Percentiles rank a stretch among this genome's conserved stretches.
Evolutionary conservation across 2,329 filamentous ascomycete species (phyloP).

Genomic region (Diplodia seriata): DNA sequence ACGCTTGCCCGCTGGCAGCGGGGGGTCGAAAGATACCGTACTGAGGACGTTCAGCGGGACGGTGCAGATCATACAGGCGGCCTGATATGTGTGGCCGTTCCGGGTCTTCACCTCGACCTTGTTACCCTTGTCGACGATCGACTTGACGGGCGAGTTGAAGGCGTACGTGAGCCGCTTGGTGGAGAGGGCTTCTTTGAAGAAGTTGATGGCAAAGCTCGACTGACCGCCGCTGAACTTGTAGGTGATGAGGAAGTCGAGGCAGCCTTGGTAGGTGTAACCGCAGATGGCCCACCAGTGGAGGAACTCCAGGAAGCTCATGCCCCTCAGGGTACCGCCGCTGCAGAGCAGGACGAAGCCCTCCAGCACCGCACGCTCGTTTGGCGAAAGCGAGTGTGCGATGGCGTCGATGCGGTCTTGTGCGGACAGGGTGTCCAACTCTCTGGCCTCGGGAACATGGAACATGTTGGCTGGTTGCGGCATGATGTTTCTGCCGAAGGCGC

Average conservation of each 20-base stretch:
- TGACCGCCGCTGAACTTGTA: slow-evolving; percentile 47
- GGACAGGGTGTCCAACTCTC: slow-evolving; percentile 43
- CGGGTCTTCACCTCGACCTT: slow-evolving; percentile 47
- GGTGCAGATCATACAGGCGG: slow-evolving; percentile 49
- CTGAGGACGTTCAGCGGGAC: slow-evolving; percentile 56
- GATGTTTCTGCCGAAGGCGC: slow-evolving; percentile 46
- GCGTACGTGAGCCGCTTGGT: slow-evolving; percentile 52
- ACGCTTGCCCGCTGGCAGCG: slow-evolving; percentile 47
- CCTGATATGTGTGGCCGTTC: slow-evolving; percentile 39
- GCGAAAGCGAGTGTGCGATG: slow-evolving; percentile 50
- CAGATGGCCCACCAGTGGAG: slow-evolving; percentile 58
- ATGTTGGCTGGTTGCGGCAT: slow-evolving; percentile 53
- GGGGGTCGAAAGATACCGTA: slow-evolving; percentile 51
- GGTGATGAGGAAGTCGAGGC: slow-evolving; percentile 22
- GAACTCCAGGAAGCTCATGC: slow-evolving; percentile 56
- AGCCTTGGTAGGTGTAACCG: slow-evolving; percentile 50
- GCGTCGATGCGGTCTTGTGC: slow-evolving; percentile 53
- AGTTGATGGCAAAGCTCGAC: slow-evolving; percentile 54
- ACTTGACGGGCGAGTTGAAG: slow-evolving; percentile 50
- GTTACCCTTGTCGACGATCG: slow-evolving; percentile 41
- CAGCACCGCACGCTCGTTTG: slow-evolving; percentile 51
- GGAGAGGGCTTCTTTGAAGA: slow-evolving; percentile 54
- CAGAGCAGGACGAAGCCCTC: slow-evolving; percentile 54
- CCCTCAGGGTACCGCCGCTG: slow-evolving; percentile 53
- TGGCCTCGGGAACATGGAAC: slow-evolving; percentile 37